Percentiles rank a stretch among this genome's conserved stretches.
Evolutionary conservation across 75 land plant species (phyloP).

Genomic region (Isoetes taiwanensis): DNA sequence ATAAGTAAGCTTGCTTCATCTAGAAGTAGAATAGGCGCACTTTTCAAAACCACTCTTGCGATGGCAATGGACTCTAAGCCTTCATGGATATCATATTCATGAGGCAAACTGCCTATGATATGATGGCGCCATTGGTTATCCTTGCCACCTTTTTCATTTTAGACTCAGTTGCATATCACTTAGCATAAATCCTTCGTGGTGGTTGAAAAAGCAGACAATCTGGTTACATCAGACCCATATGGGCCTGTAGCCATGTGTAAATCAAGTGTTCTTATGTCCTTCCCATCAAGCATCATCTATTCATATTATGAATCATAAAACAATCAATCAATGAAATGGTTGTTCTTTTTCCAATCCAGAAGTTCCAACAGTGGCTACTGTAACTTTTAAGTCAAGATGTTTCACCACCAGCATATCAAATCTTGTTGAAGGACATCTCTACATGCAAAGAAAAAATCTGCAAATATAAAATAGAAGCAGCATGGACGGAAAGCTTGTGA

Average conservation of each 20-base stretch:
- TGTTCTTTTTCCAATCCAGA: slow-evolving; percentile 98
- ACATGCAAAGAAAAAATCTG: too few relatives aligned
- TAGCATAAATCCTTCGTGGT: slow-evolving; percentile 90
- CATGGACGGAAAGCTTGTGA: too few relatives aligned
- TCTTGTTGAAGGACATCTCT: too few relatives aligned
- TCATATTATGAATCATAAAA: slow-evolving; percentile 91
- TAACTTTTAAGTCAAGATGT: slow-evolving; percentile 86
- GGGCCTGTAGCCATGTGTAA: slow-evolving; percentile 86
- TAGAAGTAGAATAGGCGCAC: slow-evolving; percentile 83
- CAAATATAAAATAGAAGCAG: too few relatives aligned
- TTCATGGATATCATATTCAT: slow-evolving; percentile 96
- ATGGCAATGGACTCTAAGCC: slow-evolving; percentile 95
- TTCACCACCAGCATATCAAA: slow-evolving; percentile 75
- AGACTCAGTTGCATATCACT: slow-evolving; percentile 95
- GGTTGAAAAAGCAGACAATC: slow-evolving; percentile 90
- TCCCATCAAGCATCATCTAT: slow-evolving; percentile 68
- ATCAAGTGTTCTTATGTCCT: slow-evolving; percentile 64
- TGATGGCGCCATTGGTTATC: slow-evolving; percentile 98
- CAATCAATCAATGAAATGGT: slow-evolving; percentile 81
- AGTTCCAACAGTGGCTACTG: slow-evolving; percentile 88
- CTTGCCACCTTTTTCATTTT: slow-evolving; percentile 98
- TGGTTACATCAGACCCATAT: slow-evolving; percentile 90
- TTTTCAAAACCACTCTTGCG: slow-evolving; percentile 86
- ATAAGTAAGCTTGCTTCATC: slow-evolving; percentile 94
- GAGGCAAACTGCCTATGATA: slow-evolving; percentile 89